Conservation (phyloP, 2,329 filamentous ascomycete species). For the Trichoderma afroharzianum region DNA sequence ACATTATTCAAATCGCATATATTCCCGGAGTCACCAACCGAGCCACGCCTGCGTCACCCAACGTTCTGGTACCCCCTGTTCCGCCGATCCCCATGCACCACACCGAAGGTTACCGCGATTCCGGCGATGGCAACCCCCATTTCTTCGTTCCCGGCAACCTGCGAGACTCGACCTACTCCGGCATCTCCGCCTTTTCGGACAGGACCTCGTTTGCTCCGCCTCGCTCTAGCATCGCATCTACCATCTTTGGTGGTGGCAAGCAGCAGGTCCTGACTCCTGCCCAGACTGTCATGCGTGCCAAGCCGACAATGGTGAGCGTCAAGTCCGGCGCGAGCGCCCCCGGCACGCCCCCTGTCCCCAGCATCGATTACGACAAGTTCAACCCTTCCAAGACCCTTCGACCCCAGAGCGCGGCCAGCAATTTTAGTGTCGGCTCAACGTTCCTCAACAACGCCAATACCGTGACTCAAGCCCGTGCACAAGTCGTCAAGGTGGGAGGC, state of each 20-base stretch:
- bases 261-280: slow-evolving; percentile 80
- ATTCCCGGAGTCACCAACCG: slow-evolving; percentile 96
- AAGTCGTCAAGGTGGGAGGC: slow-evolving; percentile 57
- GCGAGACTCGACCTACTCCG: slow-evolving; percentile 86
- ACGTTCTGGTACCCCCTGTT: slow-evolving; percentile 81
- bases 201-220: slow-evolving; percentile 59
- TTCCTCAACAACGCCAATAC: slow-evolving; percentile 65
- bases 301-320: slow-evolving; percentile 90
- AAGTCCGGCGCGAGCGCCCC: slow-evolving; percentile 61
- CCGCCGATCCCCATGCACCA: slow-evolving; percentile 78
- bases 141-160: slow-evolving; percentile 92
- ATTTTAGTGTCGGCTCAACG: slow-evolving; percentile 65
- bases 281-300: slow-evolving; percentile 81
- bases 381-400: slow-evolving; percentile 31
- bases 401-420: slow-evolving; percentile 53
- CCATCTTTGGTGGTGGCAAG: slow-evolving; percentile 88
- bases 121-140: slow-evolving; percentile 69
- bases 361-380: slow-evolving; percentile 64
- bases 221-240: slow-evolving; percentile 79
- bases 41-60: slow-evolving; percentile 77
- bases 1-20: slow-evolving; percentile 99
- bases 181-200: slow-evolving; percentile 61
- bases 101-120: slow-evolving; percentile 44
- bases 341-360: slow-evolving; percentile 67
- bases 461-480: slow-evolving; percentile 54